A percentile compares a stretch with the other conserved stretches of the same genome.
phyloP scores from a whole-genome alignment of 179 eudicot species.

The Pouteria campechiana region DNA sequence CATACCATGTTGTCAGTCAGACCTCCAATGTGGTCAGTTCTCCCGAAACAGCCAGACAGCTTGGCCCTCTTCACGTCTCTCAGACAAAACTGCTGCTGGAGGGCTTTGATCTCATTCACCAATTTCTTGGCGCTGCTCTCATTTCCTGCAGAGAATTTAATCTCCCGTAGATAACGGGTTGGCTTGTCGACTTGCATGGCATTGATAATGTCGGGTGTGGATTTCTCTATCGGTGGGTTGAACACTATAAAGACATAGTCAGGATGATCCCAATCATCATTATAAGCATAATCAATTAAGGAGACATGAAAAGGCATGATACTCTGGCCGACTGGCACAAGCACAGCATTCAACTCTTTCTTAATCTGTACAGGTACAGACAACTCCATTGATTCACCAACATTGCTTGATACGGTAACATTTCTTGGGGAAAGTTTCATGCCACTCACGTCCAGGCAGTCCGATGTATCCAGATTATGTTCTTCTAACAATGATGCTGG shows the following conservation, averaged over 20 bases:
- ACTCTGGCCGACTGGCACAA: conserved; percentile 62
- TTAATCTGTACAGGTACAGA: conserved; percentile 83
- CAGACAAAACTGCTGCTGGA: conserved; percentile 51
- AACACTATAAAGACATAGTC: conserved; percentile 62
- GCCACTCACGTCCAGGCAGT: too few species aligned
- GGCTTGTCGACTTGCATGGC: conserved; percentile 52
- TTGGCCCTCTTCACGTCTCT: conserved; percentile 89
- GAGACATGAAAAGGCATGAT: conserved; percentile 85
- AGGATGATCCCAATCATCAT: conserved; percentile 64
- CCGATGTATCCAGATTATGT: too few species aligned
- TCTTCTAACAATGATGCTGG: too few species aligned
- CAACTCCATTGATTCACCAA: conserved; percentile 78
- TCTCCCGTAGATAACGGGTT: conserved; percentile 61
- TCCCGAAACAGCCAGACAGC: conserved; percentile 71
- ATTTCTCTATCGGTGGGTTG: conserved; percentile 71
- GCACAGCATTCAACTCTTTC: conserved; percentile 63
- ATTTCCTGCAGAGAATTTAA: conserved; percentile 71
- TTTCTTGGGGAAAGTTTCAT: too few species aligned
- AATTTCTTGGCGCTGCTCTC: conserved; percentile 67
- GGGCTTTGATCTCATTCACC: conserved; percentile 59
- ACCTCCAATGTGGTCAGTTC: too few species aligned
- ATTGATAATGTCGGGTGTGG: conserved; percentile 47
- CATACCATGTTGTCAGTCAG: too few species aligned
- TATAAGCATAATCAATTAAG: conserved; percentile 58
- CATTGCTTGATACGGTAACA: too few species aligned